A percentile compares a stretch with the other conserved stretches of the same genome.
These are phyloP conservation scores for Solanum arcanum DNA, from an alignment of 257 asterid species.

Conservation along the genomic window DNA sequence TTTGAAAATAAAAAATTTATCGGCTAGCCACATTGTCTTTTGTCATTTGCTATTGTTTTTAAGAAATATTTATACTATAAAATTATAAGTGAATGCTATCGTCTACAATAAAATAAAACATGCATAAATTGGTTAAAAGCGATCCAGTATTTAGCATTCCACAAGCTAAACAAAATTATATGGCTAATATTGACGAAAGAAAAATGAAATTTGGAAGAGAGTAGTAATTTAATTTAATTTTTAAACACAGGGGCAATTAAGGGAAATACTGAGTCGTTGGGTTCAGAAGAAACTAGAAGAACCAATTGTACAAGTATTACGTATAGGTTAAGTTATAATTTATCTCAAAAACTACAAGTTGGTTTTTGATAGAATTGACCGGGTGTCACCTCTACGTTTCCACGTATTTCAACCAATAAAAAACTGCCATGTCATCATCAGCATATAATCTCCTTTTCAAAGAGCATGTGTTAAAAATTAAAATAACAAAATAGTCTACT, in stretches of 20 bases:
- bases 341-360: neutral
- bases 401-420: constrained; percentile 2
- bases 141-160: neutral
- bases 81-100: neutral
- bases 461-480: neutral
- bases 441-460: neutral
- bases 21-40: neutral
- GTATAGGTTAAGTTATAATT: neutral
- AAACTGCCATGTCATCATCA: constrained; percentile 2
- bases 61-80: neutral
- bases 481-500: neutral
- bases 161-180: neutral
- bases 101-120: no score
- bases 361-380: neutral
- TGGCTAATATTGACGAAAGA: neutral
- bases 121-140: neutral
- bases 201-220: neutral
- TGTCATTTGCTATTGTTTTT: neutral
- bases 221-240: neutral
- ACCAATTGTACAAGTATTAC: neutral
- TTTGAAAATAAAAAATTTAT: neutral
- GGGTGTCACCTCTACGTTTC: neutral
- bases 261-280: neutral
- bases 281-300: neutral
- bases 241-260: neutral